Base-by-base conservation (phyloP, 805 yeast species). In the Tetrapisispora nanseiensis region DNA sequence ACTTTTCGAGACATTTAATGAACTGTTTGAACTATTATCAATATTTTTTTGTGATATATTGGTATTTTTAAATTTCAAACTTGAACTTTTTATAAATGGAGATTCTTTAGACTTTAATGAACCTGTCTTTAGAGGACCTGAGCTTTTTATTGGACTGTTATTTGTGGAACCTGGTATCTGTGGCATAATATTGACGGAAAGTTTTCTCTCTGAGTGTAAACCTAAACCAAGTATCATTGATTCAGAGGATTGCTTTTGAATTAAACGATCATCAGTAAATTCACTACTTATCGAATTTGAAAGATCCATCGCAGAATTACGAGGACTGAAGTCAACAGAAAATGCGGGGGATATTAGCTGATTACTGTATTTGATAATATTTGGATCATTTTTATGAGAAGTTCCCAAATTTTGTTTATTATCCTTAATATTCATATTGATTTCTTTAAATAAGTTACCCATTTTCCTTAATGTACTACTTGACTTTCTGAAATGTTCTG, bases 121-220 rank as follows among this genome's bases (percentile, higher is more conserved):
- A 3, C 23, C 30, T 3, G 29, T 5, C 26, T 35, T 23, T 16
- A 24, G 9, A 3, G 38, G 38, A 10, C 33, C 26, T 16, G 38
- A 35, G 26, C 21, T 24, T 35, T 48, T 49, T 7, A 46, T 13
- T 16, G 60, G 60, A 8, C 63, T 59, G 31, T 51, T 55, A 6
- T 47, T 50, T 12, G 48, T 44, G 6, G 64, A 59, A 22, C 61
- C 61, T 7, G 61, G 62, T 6, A 58, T 57, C 2, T 59, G 43
- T 4, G 63, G 59, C 34, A 57, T 16, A 16, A 22, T 11, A 8
- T 34, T 20, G 6, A 40, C 27, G 7, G 39, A 34, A 11, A 39
- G 6, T 8, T n/a, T 16, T 34, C 41, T 46, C 23, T 40, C 37
- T 2, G 47, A 39, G 29, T 47, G 48, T 27, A 53, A 40, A 8